A percentile compares a stretch with the other conserved stretches of the same genome.
phyloP scores from a whole-genome alignment of 768 basidiomycete species.

The Postia placenta region DNA sequence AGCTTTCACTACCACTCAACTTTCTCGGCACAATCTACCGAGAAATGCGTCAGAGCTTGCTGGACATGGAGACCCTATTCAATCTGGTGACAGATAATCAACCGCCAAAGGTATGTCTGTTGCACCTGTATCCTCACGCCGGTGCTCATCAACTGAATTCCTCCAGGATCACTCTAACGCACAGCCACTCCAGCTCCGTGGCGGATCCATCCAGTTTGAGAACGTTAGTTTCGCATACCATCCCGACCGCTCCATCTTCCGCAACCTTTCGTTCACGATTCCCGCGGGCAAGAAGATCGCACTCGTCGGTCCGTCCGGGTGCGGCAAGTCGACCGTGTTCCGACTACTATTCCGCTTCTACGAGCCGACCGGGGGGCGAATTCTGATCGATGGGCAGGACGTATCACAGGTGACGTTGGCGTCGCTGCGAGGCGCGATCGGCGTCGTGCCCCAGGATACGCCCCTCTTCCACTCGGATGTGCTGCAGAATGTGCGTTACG shows the following conservation, averaged over 20 bases:
- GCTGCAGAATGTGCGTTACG: conserved; percentile 94
- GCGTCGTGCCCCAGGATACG: conserved; percentile 97
- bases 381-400: conserved; percentile 85
- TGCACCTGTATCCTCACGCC: no score
- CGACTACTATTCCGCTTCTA: conserved; percentile 90
- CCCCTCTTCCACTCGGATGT: conserved; percentile 96
- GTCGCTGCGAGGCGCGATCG: conserved; percentile 69
- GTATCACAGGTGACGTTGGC: conserved; percentile 66
- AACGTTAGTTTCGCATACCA: conserved; percentile 92
- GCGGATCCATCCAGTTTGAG: conserved; percentile 89
- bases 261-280: conserved; percentile 78
- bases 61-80: conserved; percentile 97
- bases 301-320: conserved; percentile 94
- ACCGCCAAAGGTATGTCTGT: conserved; percentile 49
- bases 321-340: conserved; percentile 96
- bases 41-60: conserved; percentile 89
- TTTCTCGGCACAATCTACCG: conserved; percentile 97
- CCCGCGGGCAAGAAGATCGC: conserved; percentile 97
- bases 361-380: conserved; percentile 73
- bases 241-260: conserved; percentile 88
- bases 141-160: neutral
- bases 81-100: conserved; percentile 81
- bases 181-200: conserved; percentile 59
- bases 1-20: conserved; percentile 92
- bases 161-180: conserved; percentile 64